Base-by-base conservation (phyloP, 805 yeast species). In the Yarrowia sp. region DNA sequence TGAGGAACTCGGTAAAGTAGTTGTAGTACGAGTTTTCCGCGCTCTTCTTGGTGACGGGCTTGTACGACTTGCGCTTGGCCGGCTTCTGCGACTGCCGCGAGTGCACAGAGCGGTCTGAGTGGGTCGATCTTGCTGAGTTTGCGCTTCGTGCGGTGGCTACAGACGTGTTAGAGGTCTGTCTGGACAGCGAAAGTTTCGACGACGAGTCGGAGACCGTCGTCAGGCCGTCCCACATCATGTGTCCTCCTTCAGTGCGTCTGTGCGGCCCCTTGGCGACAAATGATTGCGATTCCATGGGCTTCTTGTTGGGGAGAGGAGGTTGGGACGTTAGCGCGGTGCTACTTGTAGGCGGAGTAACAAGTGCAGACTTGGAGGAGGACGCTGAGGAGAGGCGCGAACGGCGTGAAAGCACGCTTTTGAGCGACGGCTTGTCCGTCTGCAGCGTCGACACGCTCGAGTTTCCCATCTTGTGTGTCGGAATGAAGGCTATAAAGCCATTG, bases 401-500 rank as follows among this genome's bases (percentile, higher is more conserved):
- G n/a, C n/a, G n/a, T n/a, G n/a, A n/a, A n/a, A n/a, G n/a, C n/a
- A n/a, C n/a, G n/a, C n/a, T n/a, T n/a, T 44, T 44, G 49, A 44
- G 21, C 9, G 35, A 27, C n/a, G n/a, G n/a, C n/a, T n/a, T n/a
- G n/a, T n/a, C n/a, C n/a, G n/a, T n/a, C 49, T 44, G 49, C 24
- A 44, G 13, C 6, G 51, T 44, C 12, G 51, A 44, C 22, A 44
- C 49, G 33, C 49, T 44, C n/a, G 51, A 44, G 51, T 44, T 44
- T 18, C 51, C 51, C 51, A 44, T 44, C 51, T 44, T 44, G 51
- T 44, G 18, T 14, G 55, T 47, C 10, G 55, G 55, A 32, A 47
- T 47, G 55, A 47, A 47, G 38, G 55, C 27, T 67, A 62, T 68
- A 68, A 66, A 27, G 44, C 22, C 56, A 56, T 59, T 24, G 31